Evolutionary conservation across 371 early-diverging fungal genomes (phyloP), one percentile per base, ranked within the genome.

Genomic region (Mortierella sp.): DNA sequence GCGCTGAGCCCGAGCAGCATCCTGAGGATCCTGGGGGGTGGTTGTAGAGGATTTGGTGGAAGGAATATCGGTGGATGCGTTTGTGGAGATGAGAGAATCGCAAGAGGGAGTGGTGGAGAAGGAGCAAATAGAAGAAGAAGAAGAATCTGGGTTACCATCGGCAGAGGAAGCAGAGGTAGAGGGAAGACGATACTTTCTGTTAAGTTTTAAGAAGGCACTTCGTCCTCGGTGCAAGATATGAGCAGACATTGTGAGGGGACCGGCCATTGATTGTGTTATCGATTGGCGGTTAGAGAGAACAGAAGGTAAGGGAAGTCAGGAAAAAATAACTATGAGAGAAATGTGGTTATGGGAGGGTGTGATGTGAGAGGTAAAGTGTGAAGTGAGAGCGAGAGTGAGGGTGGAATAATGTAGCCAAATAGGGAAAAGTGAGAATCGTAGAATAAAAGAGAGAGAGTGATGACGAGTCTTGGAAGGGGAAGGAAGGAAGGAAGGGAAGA

Each of bases 171-270:
- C 62, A 63, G 67, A 53, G 45, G 70, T 55, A 51, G 66, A 43
- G 37, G 82, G 79, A 31, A 72, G 47, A 22, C 70, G 56, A 64
- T 70, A 79, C 53, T 73, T 79, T 58, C 74, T 79, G 73, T 79
- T 79, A 67, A 79, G 67, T 57, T 79, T 79, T 6, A 74, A 79
- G 57, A 79, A 67, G 62, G 74, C 80, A 35, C 74, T 66, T 31
- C 80, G 74, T 54, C 80, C 74, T 37, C 74, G 66, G 56, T 73
- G 74, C 23, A 79, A 32, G 43, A 79, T 73, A 53, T 74, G 74
- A 40, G 80, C 74, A 13, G 77, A 76, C 77, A 76, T 76, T 42
- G 68, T 61, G 40, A 74, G 49, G 70, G 68, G 69, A 66, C 66
- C 61, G 62, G 57, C 66, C 70, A 69, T 69, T 51, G 66, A 62